A percentile compares a stretch with the other conserved stretches of the same genome.
phyloP scores from a whole-genome alignment of 495 filamentous ascomycete species.

The Pyrenopolyporus hunteri region DNA sequence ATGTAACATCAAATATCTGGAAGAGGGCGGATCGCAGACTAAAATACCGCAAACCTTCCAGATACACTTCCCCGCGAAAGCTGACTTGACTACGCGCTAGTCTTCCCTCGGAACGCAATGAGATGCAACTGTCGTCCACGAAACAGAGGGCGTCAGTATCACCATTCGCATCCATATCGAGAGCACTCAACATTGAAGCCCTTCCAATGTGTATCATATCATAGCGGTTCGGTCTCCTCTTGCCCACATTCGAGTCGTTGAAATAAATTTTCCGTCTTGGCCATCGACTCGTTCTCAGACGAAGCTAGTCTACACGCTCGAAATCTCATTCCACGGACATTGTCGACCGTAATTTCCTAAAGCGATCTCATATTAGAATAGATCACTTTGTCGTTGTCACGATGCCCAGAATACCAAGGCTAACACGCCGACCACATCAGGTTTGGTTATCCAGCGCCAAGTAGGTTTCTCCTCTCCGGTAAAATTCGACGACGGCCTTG shows the following conservation, averaged over 20 bases:
- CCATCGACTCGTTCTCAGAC: neutral
- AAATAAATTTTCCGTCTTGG: neutral
- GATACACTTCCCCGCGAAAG: too few species aligned
- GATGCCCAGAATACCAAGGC: constrained; percentile 8
- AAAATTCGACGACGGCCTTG: constrained; percentile 8
- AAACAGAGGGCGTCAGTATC: too few species aligned
- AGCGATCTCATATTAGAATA: neutral
- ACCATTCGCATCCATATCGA: too few species aligned
- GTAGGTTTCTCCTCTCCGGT: neutral
- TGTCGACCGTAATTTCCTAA: neutral
- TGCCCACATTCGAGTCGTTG: neutral
- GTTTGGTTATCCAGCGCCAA: constrained; percentile 9
- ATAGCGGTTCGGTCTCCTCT: too few species aligned
- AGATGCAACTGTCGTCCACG: too few species aligned
- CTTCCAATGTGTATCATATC: too few species aligned
- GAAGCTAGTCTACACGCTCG: neutral
- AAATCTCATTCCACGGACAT: neutral
- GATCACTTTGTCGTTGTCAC: neutral
- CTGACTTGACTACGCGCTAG: too few species aligned
- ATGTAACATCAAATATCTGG: too few species aligned
- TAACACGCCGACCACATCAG: neutral
- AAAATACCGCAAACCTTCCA: too few species aligned
- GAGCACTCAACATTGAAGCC: too few species aligned
- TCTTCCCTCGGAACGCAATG: too few species aligned
- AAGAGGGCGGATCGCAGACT: too few species aligned